Evolutionary conservation across 139 green algal genomes (phyloP).

Genomic region (Chlamydomonas incerta): DNA sequence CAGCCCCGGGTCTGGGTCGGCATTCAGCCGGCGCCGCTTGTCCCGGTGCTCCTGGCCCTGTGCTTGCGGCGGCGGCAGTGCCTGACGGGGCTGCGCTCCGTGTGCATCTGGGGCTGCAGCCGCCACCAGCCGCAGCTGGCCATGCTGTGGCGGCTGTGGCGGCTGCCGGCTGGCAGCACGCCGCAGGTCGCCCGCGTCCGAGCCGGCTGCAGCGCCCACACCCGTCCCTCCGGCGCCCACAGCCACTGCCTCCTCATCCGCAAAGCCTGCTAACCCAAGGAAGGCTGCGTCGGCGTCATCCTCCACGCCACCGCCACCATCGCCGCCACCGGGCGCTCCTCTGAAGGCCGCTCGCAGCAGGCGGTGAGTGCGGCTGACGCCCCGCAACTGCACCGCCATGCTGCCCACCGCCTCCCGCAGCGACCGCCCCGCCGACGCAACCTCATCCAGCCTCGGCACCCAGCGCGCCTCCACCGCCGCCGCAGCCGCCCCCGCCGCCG

Average conservation of each 20-base stretch:
- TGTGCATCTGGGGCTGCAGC: too few species aligned
- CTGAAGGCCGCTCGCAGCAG: conserved; percentile 16
- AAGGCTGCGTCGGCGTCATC: not conserved
- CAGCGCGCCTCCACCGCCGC: not conserved
- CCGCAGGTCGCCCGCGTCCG: too few species aligned
- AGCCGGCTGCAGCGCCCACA: too few species aligned
- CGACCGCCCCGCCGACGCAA: not conserved
- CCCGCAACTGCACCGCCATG: conserved; percentile 1
- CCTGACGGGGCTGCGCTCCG: too few species aligned
- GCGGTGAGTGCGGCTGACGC: conserved; percentile 5
- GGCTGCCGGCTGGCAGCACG: too few species aligned
- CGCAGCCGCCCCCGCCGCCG: not conserved
- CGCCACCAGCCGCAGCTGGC: too few species aligned
- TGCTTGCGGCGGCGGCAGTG: too few species aligned
- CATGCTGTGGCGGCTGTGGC: too few species aligned
- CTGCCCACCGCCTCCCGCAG: not conserved
- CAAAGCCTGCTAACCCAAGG: too few species aligned
- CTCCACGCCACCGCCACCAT: not conserved
- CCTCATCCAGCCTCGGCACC: not conserved
- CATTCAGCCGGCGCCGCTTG: conserved; percentile 7
- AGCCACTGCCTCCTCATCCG: too few species aligned
- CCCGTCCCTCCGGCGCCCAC: too few species aligned
- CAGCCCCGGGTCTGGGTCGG: too few species aligned
- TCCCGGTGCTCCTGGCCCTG: not conserved
- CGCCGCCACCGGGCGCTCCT: not conserved